Evolutionary conservation across 139 green algal species (phyloP).

Genomic region (Penium margaritaceum): DNA sequence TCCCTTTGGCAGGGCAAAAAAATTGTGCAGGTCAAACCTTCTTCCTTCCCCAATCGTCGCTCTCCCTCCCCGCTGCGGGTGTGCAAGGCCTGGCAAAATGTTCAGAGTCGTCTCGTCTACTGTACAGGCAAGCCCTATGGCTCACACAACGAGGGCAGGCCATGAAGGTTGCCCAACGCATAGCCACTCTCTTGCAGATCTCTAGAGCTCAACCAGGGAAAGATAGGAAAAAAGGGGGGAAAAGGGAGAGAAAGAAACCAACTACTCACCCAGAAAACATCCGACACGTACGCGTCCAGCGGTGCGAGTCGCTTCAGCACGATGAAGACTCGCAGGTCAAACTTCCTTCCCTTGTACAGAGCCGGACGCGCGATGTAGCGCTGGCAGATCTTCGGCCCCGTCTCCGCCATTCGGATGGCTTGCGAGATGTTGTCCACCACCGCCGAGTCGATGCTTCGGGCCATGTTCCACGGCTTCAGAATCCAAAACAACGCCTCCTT

Average conservation of each 20-base stretch:
- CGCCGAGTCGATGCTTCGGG: slow-evolving; percentile 34
- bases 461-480: slow-evolving; percentile 46
- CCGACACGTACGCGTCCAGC: slow-evolving; percentile 14
- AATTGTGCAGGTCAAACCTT: too few relatives aligned
- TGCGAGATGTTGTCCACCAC: slow-evolving; percentile 13
- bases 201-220: too few relatives aligned
- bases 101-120: background rate
- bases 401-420: slow-evolving; percentile 38
- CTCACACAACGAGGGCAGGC: background rate
- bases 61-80: too few relatives aligned
- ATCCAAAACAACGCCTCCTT: too few relatives aligned
- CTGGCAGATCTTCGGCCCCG: slow-evolving; percentile 40
- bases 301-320: slow-evolving; percentile 11
- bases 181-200: too few relatives aligned
- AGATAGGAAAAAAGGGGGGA: too few relatives aligned
- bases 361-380: slow-evolving; percentile 42
- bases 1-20: too few relatives aligned
- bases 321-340: slow-evolving; percentile 39
- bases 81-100: too few relatives aligned
- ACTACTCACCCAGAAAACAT: slow-evolving; percentile 47
- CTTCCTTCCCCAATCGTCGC: too few relatives aligned
- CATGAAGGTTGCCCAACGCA: background rate
- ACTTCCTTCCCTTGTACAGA: slow-evolving; percentile 34
- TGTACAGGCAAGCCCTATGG: background rate
- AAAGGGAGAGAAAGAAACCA: too few relatives aligned